Evolutionary conservation across 805 yeast genomes (phyloP).

Genomic region (Wickerhamiella cacticola): DNA sequence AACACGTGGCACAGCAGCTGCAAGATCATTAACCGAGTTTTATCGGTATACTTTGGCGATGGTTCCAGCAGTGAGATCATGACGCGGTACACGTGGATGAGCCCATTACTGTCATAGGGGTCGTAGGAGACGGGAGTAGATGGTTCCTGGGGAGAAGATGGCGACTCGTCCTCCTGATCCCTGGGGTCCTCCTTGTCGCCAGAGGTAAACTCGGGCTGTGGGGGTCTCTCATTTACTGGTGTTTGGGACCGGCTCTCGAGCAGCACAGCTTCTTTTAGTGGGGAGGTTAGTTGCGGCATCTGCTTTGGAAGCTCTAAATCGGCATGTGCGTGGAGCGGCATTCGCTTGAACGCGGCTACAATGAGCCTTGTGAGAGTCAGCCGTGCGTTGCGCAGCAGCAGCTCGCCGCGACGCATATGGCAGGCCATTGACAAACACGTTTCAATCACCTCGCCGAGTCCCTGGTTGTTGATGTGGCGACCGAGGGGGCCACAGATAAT

Average conservation of each 20-base stretch:
- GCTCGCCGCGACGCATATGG: slow-evolving; percentile 82
- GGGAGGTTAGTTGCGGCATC: slow-evolving; percentile 28
- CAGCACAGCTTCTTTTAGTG: slow-evolving; percentile 29
- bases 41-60: slow-evolving; percentile 64
- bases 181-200: too few relatives aligned
- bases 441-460: slow-evolving; percentile 77
- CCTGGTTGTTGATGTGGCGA: slow-evolving; percentile 60
- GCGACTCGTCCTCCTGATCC: too few relatives aligned
- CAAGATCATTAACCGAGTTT: slow-evolving; percentile 73
- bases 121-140: slow-evolving; percentile 21
- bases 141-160: slow-evolving; percentile 8
- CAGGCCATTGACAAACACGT: slow-evolving; percentile 87
- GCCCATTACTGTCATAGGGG: slow-evolving; percentile 61
- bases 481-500: slow-evolving; percentile 57
- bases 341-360: slow-evolving; percentile 15
- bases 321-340: background rate
- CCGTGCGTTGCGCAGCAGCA: slow-evolving; percentile 74
- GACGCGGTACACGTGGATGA: slow-evolving; percentile 64
- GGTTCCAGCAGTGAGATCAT: slow-evolving; percentile 73
- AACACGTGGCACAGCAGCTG: slow-evolving; percentile 63
- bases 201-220: too few relatives aligned
- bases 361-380: slow-evolving; percentile 18
- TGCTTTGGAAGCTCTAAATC: background rate
- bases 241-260: slow-evolving; percentile 6
- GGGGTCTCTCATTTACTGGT: slow-evolving; percentile 18